These are phyloP conservation scores for Paramecium sonneborni DNA, from an alignment of 73 alveolate species.

Conservation along the genomic window DNA sequence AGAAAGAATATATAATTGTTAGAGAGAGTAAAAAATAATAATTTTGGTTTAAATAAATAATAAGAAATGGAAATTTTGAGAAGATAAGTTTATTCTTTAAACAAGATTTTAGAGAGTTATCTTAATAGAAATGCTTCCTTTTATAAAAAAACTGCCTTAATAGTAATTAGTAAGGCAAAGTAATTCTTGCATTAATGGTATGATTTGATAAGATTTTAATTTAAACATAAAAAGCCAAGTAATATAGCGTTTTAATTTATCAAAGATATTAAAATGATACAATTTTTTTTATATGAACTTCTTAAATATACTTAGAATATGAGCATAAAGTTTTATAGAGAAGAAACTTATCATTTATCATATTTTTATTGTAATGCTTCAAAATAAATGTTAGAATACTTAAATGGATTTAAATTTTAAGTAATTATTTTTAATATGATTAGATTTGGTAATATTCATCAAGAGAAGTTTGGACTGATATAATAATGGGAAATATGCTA, in stretches of 20 bases:
- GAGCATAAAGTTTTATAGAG: not conserved
- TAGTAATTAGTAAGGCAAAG: not conserved
- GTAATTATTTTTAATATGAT: too few relatives aligned
- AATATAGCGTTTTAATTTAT: not conserved
- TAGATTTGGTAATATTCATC: too few relatives aligned
- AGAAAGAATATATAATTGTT: not conserved
- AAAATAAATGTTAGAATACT: not conserved
- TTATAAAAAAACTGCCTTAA: not conserved
- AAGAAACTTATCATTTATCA: not conserved
- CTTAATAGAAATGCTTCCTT: conserved; percentile 1
- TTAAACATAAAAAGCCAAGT: conserved; percentile 9
- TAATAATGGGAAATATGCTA: not conserved
- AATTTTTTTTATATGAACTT: not conserved
- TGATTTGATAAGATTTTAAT: not conserved
- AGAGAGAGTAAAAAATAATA: not conserved
- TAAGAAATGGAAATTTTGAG: conserved; percentile 35
- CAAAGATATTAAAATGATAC: not conserved
- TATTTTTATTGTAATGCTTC: not conserved
- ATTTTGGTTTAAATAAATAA: not conserved
- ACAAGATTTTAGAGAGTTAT: not conserved
- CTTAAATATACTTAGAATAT: not conserved
- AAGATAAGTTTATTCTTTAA: conserved; percentile 19
- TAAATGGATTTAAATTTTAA: not conserved
- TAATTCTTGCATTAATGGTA: not conserved
- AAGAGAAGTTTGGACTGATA: conserved; percentile 8